Evolutionary conservation across 495 filamentous ascomycete genomes (phyloP).

Genomic region (Penicillium odoratum): DNA sequence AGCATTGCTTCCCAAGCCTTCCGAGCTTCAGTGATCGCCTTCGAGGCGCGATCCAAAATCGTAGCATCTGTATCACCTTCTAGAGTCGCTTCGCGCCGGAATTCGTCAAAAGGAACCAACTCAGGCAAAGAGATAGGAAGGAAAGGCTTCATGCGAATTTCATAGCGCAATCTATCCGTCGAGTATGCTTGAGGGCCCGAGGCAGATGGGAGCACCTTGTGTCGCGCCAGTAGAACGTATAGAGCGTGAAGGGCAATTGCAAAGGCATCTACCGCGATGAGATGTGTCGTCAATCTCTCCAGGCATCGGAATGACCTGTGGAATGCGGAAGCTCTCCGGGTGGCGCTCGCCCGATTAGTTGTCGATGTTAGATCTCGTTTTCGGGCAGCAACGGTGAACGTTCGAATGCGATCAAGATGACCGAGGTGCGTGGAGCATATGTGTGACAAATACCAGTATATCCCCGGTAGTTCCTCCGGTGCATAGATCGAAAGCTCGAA

Average conservation of each 20-base stretch:
- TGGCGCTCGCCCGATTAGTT: slow-evolving; percentile 3
- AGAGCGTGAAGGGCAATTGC: slow-evolving; percentile 66
- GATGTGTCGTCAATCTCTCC: slow-evolving; percentile 63
- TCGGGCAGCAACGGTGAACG: slow-evolving; percentile 49
- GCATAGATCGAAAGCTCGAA: slow-evolving; percentile 93
- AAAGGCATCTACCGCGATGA: slow-evolving; percentile 67
- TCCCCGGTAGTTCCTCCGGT: slow-evolving; percentile 78
- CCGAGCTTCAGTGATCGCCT: slow-evolving; percentile 59
- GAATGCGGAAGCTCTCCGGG: slow-evolving; percentile 39
- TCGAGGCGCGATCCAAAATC: slow-evolving; percentile 61
- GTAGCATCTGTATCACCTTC: slow-evolving; percentile 39
- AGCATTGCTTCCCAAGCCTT: slow-evolving; percentile 64
- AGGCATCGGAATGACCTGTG: slow-evolving; percentile 58
- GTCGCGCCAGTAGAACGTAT: slow-evolving; percentile 64
- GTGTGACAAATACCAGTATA: slow-evolving; percentile 77
- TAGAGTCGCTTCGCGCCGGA: slow-evolving; percentile 43
- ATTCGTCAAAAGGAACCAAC: slow-evolving; percentile 66
- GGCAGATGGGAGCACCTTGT: slow-evolving; percentile 53
- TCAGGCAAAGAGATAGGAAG: slow-evolving; percentile 66
- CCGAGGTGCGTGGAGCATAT: slow-evolving; percentile 49
- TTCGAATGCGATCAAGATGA: slow-evolving; percentile 70
- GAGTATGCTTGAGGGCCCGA: slow-evolving; percentile 67
- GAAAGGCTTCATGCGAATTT: slow-evolving; percentile 90
- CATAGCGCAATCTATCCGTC: slow-evolving; percentile 69
- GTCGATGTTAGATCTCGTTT: slow-evolving; percentile 29